Percentiles rank a stretch among this genome's conserved stretches.
Evolutionary conservation across 2,329 filamentous ascomycete species (phyloP).

Genomic region (Chrysoporthe deuterocubensis): DNA sequence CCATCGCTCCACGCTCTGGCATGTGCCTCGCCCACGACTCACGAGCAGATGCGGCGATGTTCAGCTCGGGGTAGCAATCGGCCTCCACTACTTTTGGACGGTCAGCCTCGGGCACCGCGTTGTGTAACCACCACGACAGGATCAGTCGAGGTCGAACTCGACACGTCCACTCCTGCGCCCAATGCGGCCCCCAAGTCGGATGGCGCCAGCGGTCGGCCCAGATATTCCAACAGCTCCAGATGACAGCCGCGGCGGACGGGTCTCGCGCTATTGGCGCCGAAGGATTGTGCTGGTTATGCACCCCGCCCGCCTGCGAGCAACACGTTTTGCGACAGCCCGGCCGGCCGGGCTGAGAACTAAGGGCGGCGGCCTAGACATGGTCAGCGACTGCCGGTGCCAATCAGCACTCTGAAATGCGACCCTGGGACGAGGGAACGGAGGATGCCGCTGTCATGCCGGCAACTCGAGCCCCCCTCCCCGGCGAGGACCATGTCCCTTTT

Average conservation of each 20-base stretch:
- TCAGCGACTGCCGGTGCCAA: conserved; percentile 1
- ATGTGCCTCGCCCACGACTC: not conserved
- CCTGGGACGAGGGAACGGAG: not conserved
- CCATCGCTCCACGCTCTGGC: not conserved
- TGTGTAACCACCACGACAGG: not conserved
- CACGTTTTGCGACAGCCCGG: not conserved
- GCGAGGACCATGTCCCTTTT: not conserved
- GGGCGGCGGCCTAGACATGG: not conserved
- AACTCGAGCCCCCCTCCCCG: not conserved
- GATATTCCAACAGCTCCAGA: not conserved
- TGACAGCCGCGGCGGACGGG: not conserved
- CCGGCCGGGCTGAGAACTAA: not conserved
- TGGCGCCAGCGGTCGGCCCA: not conserved
- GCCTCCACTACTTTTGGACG: not conserved
- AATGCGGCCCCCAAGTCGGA: not conserved
- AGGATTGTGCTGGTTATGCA: not conserved
- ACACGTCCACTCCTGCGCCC: not conserved
- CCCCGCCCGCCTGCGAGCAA: not conserved
- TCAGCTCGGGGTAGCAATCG: not conserved
- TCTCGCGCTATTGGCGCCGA: not conserved
- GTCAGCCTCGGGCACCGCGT: not conserved
- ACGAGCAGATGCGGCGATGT: not conserved
- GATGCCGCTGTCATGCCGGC: not conserved
- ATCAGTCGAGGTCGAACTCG: not conserved
- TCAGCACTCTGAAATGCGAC: not conserved